Conservation (phyloP, 108 stramenopile species). For the Licmophora abbreviata region DNA sequence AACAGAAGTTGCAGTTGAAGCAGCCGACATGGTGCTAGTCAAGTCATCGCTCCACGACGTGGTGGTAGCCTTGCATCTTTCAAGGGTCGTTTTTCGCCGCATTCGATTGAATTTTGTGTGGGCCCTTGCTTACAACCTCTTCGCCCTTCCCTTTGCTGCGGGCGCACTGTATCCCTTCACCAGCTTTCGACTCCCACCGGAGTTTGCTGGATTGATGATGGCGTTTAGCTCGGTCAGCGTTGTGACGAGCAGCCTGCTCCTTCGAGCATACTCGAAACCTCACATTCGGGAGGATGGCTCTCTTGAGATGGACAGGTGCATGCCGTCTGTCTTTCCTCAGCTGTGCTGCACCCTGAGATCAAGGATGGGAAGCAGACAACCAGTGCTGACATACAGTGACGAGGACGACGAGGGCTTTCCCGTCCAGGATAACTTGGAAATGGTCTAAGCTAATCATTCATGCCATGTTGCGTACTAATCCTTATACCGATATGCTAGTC, state of each 20-base stretch:
- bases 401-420: no score
- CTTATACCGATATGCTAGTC: no score
- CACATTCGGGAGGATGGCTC: conserved; percentile 38
- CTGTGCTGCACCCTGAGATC: no score
- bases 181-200: conserved; percentile 77
- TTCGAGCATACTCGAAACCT: conserved; percentile 68
- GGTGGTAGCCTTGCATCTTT: conserved; percentile 83
- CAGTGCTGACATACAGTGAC: no score
- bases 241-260: conserved; percentile 64
- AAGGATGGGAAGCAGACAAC: no score
- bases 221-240: conserved; percentile 88
- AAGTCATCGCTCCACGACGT: conserved; percentile 81
- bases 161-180: conserved; percentile 89
- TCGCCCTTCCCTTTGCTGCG: conserved; percentile 93
- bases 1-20: conserved; percentile 93
- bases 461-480: no score
- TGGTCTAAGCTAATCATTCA: no score
- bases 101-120: conserved; percentile 88
- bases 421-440: no score
- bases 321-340: no score
- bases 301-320: no score
- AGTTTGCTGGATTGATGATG: conserved; percentile 91
- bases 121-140: conserved; percentile 92
- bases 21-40: conserved; percentile 92
- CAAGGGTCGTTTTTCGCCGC: conserved; percentile 78